These are phyloP conservation scores for Ogataea methylovora DNA, from an alignment of 805 yeast species.

Conservation along the genomic window DNA sequence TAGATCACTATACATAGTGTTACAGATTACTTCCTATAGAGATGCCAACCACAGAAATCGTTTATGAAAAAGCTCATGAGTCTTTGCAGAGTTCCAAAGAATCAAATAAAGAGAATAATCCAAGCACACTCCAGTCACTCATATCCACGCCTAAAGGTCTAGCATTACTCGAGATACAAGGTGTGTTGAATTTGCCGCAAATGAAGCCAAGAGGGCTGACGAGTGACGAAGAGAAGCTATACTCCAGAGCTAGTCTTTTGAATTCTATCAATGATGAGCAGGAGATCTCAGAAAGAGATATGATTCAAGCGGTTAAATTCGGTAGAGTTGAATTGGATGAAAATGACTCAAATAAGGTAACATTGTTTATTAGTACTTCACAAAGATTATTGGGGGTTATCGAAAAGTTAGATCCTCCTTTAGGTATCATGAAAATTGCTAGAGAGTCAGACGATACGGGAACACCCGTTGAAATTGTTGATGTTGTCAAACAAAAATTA, in stretches of 20 bases:
- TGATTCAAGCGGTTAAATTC: slow-evolving; percentile 38
- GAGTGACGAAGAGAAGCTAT: slow-evolving; percentile 27
- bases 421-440: slow-evolving; percentile 51
- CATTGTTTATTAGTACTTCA: slow-evolving; percentile 57
- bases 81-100: slow-evolving; percentile 4
- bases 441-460: slow-evolving; percentile 2
- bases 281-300: not conserved
- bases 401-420: slow-evolving; percentile 53
- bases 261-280: not conserved
- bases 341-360: slow-evolving; percentile 37
- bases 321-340: slow-evolving; percentile 42
- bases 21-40: not conserved
- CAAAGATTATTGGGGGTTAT: slow-evolving; percentile 62
- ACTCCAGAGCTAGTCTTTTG: slow-evolving; percentile 23
- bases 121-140: slow-evolving; percentile 11
- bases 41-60: slow-evolving; percentile 18
- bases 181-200: slow-evolving; percentile 50
- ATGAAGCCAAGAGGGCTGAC: slow-evolving; percentile 23
- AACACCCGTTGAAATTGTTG: slow-evolving; percentile 42
- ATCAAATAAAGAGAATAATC: not conserved
- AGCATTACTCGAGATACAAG: slow-evolving; percentile 63
- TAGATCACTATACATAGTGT: too few species aligned
- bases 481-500: slow-evolving; percentile 50
- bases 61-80: slow-evolving; percentile 9
- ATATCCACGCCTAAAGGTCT: slow-evolving; percentile 52